phyloP scores from a whole-genome alignment of 129 eudicot species.

The Flaveria bidentis region DNA sequence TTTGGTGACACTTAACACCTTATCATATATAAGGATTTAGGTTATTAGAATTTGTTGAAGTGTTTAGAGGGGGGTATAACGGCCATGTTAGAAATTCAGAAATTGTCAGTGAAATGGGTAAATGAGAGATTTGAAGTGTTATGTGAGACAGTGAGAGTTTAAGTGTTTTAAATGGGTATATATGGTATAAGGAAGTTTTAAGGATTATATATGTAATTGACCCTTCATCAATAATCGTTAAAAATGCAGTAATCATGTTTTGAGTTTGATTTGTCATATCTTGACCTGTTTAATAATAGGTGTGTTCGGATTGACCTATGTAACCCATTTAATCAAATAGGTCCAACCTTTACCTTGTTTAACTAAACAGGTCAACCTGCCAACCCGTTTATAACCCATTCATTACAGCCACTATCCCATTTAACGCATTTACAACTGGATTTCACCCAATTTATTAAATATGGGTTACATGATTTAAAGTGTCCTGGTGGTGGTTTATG shows the following conservation, averaged over 20 bases:
- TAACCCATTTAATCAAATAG: background rate
- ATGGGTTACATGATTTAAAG: background rate
- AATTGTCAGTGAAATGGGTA: background rate
- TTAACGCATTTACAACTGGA: background rate
- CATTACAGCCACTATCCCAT: background rate
- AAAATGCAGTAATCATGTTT: no score
- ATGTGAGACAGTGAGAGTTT: no score
- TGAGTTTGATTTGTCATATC: no score
- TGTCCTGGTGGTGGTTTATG: background rate
- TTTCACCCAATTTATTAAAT: background rate
- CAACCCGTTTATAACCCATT: background rate
- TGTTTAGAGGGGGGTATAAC: background rate
- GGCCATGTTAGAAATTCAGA: background rate
- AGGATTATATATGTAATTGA: background rate
- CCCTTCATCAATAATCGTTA: background rate
- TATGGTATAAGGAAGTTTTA: no score
- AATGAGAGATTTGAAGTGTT: background rate
- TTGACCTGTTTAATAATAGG: background rate
- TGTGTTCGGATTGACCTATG: background rate
- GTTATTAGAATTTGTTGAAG: background rate
- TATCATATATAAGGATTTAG: background rate
- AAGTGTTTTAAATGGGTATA: no score
- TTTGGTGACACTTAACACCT: background rate
- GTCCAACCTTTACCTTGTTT: background rate
- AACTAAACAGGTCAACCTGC: background rate